A percentile compares a stretch with the other conserved stretches of the same genome.
These are phyloP conservation scores for Cladosporium cucumerinum DNA, from an alignment of 2,329 filamentous ascomycete genomes.

Conservation along the genomic window DNA sequence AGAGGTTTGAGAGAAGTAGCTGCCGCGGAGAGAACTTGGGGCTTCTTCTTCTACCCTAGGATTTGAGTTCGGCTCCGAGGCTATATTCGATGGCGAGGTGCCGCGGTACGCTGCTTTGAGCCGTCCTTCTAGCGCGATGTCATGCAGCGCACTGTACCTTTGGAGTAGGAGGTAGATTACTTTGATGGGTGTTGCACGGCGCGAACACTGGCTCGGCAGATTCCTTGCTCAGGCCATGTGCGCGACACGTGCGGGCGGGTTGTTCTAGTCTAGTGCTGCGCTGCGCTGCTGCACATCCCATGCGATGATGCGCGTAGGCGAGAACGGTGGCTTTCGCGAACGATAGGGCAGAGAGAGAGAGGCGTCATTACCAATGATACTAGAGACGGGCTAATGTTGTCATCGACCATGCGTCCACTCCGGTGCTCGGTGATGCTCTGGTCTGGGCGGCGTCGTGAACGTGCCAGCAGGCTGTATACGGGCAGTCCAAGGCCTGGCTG, in stretches of 20 bases:
- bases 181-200: neutral
- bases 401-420: neutral
- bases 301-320: neutral
- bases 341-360: neutral
- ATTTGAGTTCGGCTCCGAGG: neutral
- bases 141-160: neutral
- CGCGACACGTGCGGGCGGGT: slow-evolving; percentile 13
- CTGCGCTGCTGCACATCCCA: neutral
- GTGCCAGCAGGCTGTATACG: neutral
- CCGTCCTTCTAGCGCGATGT: neutral
- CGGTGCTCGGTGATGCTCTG: neutral
- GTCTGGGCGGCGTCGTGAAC: neutral
- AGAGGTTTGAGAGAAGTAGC: neutral
- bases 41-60: neutral
- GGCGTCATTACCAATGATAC: neutral
- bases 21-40: neutral
- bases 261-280: neutral
- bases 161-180: neutral
- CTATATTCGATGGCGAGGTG: neutral
- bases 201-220: slow-evolving; percentile 7
- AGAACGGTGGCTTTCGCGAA: neutral
- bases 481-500: neutral
- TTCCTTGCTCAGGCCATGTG: slow-evolving; percentile 15
- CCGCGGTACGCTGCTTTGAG: neutral
- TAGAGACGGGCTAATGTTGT: neutral